Conservation (phyloP, 345 rosid genomes). For the Nasturtium officinale region DNA sequence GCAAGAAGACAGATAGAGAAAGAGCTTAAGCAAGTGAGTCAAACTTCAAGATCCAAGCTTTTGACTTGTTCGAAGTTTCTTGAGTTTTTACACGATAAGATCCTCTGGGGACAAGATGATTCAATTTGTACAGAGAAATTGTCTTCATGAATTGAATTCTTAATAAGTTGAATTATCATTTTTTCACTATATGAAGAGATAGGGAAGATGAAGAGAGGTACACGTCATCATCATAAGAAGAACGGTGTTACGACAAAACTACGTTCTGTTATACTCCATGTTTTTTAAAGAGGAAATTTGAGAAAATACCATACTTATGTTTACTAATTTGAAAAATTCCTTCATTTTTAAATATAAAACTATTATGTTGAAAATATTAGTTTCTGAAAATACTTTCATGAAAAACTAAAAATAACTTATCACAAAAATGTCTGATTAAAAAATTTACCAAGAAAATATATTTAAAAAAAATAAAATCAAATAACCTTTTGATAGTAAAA, state of each 20-base stretch:
- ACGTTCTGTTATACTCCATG: constrained; percentile 39
- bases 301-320: too few species aligned
- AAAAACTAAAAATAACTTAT: too few species aligned
- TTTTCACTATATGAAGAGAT: constrained; percentile 28
- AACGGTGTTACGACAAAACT: constrained; percentile 39
- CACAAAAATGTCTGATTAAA: too few species aligned
- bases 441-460: too few species aligned
- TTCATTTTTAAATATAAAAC: too few species aligned
- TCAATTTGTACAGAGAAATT: constrained; percentile 15
- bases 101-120: constrained; percentile 28
- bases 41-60: constrained; percentile 43
- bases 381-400: too few species aligned
- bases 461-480: too few species aligned
- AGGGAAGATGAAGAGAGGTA: constrained; percentile 32
- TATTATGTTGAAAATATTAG: too few species aligned
- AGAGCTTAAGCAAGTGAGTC: constrained; percentile 21
- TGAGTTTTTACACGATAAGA: constrained; percentile 28
- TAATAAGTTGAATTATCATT: not conserved
- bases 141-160: constrained; percentile 31
- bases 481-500: too few species aligned
- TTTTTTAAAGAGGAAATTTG: too few species aligned
- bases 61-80: constrained; percentile 35
- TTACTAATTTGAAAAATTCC: too few species aligned
- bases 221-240: constrained; percentile 39
- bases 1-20: constrained; percentile 28